Evolutionary conservation across 768 basidiomycete species (phyloP), one percentile per base, ranked within the genome.

Genomic region (Strobilomyces confusus): DNA sequence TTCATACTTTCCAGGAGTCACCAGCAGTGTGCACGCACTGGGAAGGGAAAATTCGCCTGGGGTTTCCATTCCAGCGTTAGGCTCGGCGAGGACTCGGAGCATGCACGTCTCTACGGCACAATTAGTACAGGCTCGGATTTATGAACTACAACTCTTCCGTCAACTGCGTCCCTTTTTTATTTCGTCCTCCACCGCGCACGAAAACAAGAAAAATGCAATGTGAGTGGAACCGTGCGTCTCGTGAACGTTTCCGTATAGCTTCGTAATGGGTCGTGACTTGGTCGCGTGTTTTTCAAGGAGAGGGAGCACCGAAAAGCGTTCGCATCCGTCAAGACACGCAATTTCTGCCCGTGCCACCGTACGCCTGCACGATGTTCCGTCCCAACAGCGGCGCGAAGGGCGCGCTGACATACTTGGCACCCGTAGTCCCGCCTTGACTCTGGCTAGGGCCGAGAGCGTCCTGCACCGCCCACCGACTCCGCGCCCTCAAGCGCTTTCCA

Each of bases 401-500:
- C 9, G 49, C 49, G 15, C n/a, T 38, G 7, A 32, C 25, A n/a
- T 49, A 47, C 14, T 2, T 25, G 5, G 37, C 5, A n/a, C 4
- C 41, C 2, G 15, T 17, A 15, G 1, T 34, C 5, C 17, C 37
- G 4, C 3, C 13, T 15, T 13, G 43, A 5, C n/a, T 19, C 25
- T 51, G 37, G 6, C 30, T 46, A 3, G 48, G n/a, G 4, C 17
- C 43, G 4, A 41, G 23, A n/a, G 3, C 48, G 19, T 64, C 60
- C 37, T 67, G 65, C 25, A 48, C 57, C 20, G 65, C 65, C 65
- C 65, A 66, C n/a, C 55, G 57, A 55, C 65, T 67, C 17, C 8
- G 50, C 9, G 52, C 65, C 20, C 65, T 57, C 33, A 66, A 30
- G 4, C 44, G 48, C 20, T 59, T 64, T 22, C 65, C 65, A 22